Conservation (phyloP, 2,329 filamentous ascomycete genomes). For the Immersiporthe knoxdaviesiana region DNA sequence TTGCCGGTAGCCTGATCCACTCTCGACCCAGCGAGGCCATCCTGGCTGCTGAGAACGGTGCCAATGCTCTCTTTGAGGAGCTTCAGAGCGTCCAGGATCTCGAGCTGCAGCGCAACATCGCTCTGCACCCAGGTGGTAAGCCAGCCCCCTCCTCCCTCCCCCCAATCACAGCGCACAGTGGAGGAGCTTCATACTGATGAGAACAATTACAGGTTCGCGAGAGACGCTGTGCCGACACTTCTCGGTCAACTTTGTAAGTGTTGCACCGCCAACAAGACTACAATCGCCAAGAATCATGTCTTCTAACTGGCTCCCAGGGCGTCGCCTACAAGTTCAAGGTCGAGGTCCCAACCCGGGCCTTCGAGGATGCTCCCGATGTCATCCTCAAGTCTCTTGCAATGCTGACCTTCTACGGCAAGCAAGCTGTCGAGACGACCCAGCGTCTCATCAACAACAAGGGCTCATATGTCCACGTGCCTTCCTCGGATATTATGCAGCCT, state of each 20-base stretch:
- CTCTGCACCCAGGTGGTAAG: conserved; percentile 41
- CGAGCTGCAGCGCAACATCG: conserved; percentile 49
- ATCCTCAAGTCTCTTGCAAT: conserved; percentile 48
- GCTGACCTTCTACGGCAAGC: conserved; percentile 55
- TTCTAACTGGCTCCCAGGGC: conserved; percentile 48
- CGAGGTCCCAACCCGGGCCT: conserved; percentile 47
- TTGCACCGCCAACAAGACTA: not conserved
- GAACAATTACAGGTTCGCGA: conserved; percentile 35
- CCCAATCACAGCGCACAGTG: conserved; percentile 20
- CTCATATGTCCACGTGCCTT: not conserved
- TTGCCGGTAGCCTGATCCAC: conserved; percentile 49
- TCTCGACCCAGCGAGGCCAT: conserved; percentile 54
- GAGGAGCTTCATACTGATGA: conserved; percentile 7
- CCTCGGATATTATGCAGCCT: conserved; percentile 32
- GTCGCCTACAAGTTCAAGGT: conserved; percentile 68
- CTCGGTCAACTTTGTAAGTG: conserved; percentile 54
- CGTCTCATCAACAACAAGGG: conserved; percentile 19
- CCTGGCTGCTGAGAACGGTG: conserved; percentile 46
- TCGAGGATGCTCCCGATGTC: conserved; percentile 50
- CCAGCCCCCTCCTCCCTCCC: too few species aligned
- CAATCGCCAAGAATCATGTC: too few species aligned
- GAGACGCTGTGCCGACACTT: conserved; percentile 57
- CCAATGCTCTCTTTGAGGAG: conserved; percentile 62
- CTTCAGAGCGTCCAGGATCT: conserved; percentile 42
- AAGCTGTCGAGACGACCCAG: conserved; percentile 41